A percentile compares a stretch with the other conserved stretches of the same genome.
phyloP scores from a whole-genome alignment of 2,329 filamentous ascomycete species.

The Epichloe hybrida region DNA sequence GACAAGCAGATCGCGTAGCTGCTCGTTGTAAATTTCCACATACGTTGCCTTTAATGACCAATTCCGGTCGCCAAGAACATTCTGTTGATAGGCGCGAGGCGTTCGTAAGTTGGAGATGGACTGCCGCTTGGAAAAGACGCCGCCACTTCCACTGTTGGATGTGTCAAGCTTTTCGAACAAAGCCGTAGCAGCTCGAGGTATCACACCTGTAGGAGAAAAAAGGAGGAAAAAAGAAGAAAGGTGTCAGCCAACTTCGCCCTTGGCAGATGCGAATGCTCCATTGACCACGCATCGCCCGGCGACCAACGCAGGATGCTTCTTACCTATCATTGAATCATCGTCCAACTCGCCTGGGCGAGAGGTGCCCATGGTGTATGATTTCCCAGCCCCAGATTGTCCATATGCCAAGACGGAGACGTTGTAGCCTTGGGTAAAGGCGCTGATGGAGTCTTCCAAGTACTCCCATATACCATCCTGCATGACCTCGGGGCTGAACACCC shows the following conservation, averaged over 20 bases:
- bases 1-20: slow-evolving; percentile 77
- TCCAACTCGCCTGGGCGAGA: slow-evolving; percentile 69
- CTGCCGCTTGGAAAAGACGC: slow-evolving; percentile 36
- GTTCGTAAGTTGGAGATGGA: slow-evolving; percentile 54
- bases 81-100: slow-evolving; percentile 53
- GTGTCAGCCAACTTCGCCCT: not conserved
- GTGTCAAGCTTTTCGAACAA: slow-evolving; percentile 81
- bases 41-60: slow-evolving; percentile 94
- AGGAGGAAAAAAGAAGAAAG: not conserved
- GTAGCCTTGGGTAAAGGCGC: slow-evolving; percentile 86
- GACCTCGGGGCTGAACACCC: slow-evolving; percentile 75
- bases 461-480: slow-evolving; percentile 88
- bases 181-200: slow-evolving; percentile 73
- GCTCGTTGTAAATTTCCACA: slow-evolving; percentile 96
- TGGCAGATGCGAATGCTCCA: not conserved
- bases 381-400: slow-evolving; percentile 92
- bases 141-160: slow-evolving; percentile 32
- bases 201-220: slow-evolving; percentile 52
- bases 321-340: slow-evolving; percentile 64
- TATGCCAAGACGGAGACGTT: slow-evolving; percentile 97
- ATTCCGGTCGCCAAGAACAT: slow-evolving; percentile 50
- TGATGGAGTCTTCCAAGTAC: slow-evolving; percentile 81
- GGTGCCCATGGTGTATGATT: slow-evolving; percentile 98
- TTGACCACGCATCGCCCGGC: no score
- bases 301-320: not conserved